These are phyloP conservation scores for Cystoisospora suis DNA, from an alignment of 169 alveolate species.

Conservation along the genomic window DNA sequence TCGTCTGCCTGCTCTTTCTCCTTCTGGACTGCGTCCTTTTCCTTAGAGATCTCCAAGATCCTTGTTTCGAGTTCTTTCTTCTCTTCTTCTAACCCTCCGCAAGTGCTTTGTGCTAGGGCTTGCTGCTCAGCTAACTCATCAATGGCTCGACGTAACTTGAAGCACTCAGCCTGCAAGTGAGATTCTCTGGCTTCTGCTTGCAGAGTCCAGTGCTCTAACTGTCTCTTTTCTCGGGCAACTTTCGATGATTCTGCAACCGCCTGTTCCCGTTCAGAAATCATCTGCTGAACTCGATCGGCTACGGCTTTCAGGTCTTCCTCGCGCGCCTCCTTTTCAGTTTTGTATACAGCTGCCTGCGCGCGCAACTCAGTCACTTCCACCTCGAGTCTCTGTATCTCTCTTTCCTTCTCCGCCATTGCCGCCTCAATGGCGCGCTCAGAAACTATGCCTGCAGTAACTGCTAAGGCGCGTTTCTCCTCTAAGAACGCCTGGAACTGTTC, in stretches of 20 bases:
- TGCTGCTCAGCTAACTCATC: background rate
- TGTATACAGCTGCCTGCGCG: background rate
- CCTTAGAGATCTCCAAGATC: too few species aligned
- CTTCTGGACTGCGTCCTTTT: background rate
- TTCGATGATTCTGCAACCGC: background rate
- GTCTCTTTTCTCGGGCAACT: background rate
- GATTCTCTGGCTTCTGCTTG: background rate
- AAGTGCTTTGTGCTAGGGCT: background rate
- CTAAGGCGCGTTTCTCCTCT: background rate
- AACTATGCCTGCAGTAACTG: background rate
- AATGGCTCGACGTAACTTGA: background rate
- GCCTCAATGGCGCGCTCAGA: background rate
- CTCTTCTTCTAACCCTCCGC: background rate
- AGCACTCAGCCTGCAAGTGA: background rate
- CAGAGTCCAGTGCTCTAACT: background rate
- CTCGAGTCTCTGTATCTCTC: background rate
- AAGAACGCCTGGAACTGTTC: background rate
- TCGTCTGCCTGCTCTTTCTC: too few species aligned
- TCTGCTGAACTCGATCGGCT: background rate
- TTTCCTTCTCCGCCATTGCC: background rate
- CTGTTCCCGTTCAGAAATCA: background rate
- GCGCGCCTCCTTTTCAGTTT: background rate
- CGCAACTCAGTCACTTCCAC: background rate
- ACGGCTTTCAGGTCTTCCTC: background rate
- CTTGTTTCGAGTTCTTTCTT: too few species aligned